Conservation (phyloP, 768 basidiomycete genomes). For the Termitomyces sp. region DNA sequence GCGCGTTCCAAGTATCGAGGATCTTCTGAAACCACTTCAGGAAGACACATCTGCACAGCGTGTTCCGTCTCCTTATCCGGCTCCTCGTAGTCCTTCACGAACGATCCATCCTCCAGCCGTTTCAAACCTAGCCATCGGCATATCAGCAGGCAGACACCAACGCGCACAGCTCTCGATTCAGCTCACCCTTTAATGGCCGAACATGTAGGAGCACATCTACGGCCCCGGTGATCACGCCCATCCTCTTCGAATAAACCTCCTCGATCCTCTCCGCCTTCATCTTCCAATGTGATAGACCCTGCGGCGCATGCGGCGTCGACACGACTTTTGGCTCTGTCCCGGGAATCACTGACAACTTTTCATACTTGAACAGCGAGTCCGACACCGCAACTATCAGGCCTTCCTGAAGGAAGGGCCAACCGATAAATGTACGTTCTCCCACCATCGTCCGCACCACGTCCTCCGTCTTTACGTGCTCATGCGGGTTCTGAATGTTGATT, state of each 20-base stretch:
- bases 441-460: conserved; percentile 75
- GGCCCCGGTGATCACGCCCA: conserved; percentile 79
- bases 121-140: conserved; percentile 65
- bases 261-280: conserved; percentile 80
- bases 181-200: conserved; percentile 83
- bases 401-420: conserved; percentile 96
- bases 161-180: background rate
- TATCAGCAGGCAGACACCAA: background rate
- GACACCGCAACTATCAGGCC: conserved; percentile 84
- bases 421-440: conserved; percentile 72
- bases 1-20: conserved; percentile 80
- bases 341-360: conserved; percentile 56
- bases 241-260: conserved; percentile 81
- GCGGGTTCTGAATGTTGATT: conserved; percentile 74
- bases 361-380: conserved; percentile 84
- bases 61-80: conserved; percentile 79
- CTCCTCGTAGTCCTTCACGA: conserved; percentile 93
- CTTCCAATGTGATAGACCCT: conserved; percentile 75
- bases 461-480: conserved; percentile 63
- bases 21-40: conserved; percentile 83
- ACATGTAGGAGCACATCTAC: conserved; percentile 85
- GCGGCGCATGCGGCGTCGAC: conserved; percentile 67
- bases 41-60: conserved; percentile 83
- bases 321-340: conserved; percentile 54
- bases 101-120: conserved; percentile 82